Evolutionary conservation across 768 basidiomycete genomes (phyloP), one percentile per base, ranked within the genome.

Genomic region (Lepiota brunneoincarnata): DNA sequence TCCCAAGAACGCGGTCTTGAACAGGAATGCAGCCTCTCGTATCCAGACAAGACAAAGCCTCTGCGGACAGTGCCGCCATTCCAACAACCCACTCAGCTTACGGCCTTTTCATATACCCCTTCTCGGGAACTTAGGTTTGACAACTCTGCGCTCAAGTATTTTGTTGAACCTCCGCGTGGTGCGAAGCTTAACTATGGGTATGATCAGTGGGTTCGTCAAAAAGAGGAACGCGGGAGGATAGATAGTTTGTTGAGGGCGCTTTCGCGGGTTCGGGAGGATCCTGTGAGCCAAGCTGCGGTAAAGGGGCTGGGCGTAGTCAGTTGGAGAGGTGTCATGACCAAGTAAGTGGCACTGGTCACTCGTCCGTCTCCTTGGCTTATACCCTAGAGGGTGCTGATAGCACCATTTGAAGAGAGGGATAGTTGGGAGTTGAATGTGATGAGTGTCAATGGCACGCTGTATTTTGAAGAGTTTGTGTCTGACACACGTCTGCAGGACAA

Each of bases 321-420:
- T 9, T 94, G 91, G 91, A 76, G 91, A 62, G 91, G 91, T 10
- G 78, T 92, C 49, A 82, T 92, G 76, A 93, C 92, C 56, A 92
- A 85, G 89, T 91, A 58, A 58, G 73, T 68, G n/a, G 28, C 21
- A 3, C 11, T 11, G 39, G 24, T 42, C 17, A 6, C 39, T 18
- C 14, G 20, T n/a, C 17, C 18, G 23, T 37, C 21, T 12, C 37
- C n/a, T 36, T 31, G 35, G 46, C 58, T 59, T n/a, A 59, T 43
- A 36, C 61, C 59, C 53, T 69, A 66, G 76, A 75, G 90, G 67
- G 86, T 95, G 61, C 68, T 94, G 67, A 86, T 81, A 48, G 83
- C 89, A 3, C 87, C 91, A 14, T 93, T 93, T 65, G 92, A 94
- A 72, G 83, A 86, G 17, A 72, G 83, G 39, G 92, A 94, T 21